phyloP scores from a whole-genome alignment of 306 rosid genomes.

The Sindora glabra region DNA sequence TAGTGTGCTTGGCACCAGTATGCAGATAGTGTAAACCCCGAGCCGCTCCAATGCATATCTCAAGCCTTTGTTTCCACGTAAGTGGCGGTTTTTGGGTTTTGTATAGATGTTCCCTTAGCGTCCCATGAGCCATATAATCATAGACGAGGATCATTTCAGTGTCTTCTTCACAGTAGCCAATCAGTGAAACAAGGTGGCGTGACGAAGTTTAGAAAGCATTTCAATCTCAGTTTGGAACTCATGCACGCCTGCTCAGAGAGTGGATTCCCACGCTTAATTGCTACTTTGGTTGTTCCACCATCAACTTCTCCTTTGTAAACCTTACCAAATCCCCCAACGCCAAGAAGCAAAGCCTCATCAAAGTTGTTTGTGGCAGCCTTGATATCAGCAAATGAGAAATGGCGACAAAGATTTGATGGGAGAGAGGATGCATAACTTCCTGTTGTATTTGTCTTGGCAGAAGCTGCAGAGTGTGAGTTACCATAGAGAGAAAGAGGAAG shows the following conservation, averaged over 20 bases:
- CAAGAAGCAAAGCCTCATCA: conserved; percentile 82
- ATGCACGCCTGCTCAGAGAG: conserved; percentile 96
- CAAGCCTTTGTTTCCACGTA: conserved; percentile 99
- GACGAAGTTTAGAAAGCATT: conserved; percentile 99
- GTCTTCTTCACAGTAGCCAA: conserved; percentile 95
- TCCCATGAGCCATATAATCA: conserved; percentile 91
- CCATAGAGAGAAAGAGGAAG: conserved; percentile 94
- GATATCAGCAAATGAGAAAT: conserved; percentile 96
- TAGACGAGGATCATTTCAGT: conserved; percentile 97
- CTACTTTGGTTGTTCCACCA: conserved; percentile 72
- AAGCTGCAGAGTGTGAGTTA: conserved; percentile 79
- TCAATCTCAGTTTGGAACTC: conserved; percentile 98
- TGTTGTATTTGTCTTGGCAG: conserved; percentile 90
- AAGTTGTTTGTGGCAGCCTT: conserved; percentile 85
- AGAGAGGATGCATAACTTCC: conserved; percentile 86
- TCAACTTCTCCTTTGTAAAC: conserved; percentile 92
- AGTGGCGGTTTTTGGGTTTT: conserved; percentile 93
- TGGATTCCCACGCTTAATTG: conserved; percentile 94
- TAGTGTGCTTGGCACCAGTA: conserved; percentile 95
- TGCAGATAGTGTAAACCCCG: conserved; percentile 97
- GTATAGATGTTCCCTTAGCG: conserved; percentile 94
- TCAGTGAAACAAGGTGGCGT: conserved; percentile 95
- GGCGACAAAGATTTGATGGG: conserved; percentile 93
- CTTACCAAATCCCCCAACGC: conserved; percentile 98
- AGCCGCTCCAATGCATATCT: conserved; percentile 97